Base-by-base conservation (phyloP, 192 early-diverging fungal species). In the Coemansia sp. region DNA sequence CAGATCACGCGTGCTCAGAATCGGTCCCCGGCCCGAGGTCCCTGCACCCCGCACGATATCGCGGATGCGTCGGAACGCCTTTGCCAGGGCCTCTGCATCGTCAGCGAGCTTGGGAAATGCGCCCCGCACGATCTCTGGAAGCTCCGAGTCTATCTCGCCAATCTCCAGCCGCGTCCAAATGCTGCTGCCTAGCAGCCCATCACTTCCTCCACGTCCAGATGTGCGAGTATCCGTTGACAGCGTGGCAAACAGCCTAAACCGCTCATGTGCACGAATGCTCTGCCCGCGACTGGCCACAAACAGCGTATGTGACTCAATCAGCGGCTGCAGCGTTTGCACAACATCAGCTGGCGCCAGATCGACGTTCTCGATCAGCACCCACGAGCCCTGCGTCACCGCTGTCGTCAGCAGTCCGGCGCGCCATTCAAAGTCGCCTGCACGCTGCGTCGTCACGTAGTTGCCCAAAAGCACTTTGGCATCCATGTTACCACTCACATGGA, bases 351-450 rank as follows among this genome's bases (percentile, higher is more conserved):
- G 91, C 0, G 97, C 97, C 23, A 94, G 76, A 69, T 99, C 94
- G 61, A 99, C 90, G 82, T 98, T 95, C 78, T 99, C 97, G 67
- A 99, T 87, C 49, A 99, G 76, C 50, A 99, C 87, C 97, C 97
- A 99, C 11, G 87, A 83, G 37, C 97, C 97, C 59, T 93, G 84
- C 15, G 75, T 54, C 1, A 99, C 96, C 6, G 96, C 96, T 7
- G 88, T 90, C 1, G 96, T 92, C 22, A 99, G 84, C 6, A 99
- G 85, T 47, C 97, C 97, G 6, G 91, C 86, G 59, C 93, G 94
- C 95, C 95, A 99, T 36, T 87, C 85, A 72, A 99, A 99, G n/a
- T 86, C 82, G 64, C 95, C 96, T 4, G 97, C 96, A 11, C 86
- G 88, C 15, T 91, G 86, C 40, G 94, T 93, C 17, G 93, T 90